These are phyloP conservation scores for Penicillium macrosclerotiorum DNA, from an alignment of 495 filamentous ascomycete species.

Conservation along the genomic window DNA sequence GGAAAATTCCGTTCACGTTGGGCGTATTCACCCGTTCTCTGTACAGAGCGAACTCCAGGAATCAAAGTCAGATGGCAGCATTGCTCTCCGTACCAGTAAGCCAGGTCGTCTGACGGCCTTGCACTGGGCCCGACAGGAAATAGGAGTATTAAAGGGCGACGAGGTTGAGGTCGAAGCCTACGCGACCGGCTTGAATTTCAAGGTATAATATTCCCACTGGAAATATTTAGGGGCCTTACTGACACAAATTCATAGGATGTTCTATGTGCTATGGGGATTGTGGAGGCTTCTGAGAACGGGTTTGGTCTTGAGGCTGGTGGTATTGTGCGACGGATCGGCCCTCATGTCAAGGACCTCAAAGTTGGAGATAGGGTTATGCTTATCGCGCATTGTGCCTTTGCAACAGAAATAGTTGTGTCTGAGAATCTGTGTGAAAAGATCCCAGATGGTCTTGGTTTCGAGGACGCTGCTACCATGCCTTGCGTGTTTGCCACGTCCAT, in stretches of 20 bases:
- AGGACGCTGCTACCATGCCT: conserved; percentile 45
- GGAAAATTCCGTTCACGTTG: conserved; percentile 21
- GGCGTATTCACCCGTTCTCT: conserved; percentile 20
- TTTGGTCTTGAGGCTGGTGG: conserved; percentile 45
- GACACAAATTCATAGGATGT: too few species aligned
- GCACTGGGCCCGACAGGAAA: conserved; percentile 43
- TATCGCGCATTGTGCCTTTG: conserved; percentile 31
- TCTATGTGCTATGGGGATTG: conserved; percentile 34
- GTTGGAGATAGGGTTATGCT: conserved; percentile 44
- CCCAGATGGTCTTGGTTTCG: conserved; percentile 31
- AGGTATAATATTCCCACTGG: conserved; percentile 12
- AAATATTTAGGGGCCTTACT: too few species aligned
- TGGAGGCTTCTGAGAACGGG: conserved; percentile 23
- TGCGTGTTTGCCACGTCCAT: conserved; percentile 38
- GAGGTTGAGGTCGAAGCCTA: conserved; percentile 32
- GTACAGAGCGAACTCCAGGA: conserved; percentile 10
- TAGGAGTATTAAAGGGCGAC: neutral
- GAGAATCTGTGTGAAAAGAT: conserved; percentile 27
- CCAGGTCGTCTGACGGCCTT: conserved; percentile 32
- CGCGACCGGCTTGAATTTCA: conserved; percentile 32
- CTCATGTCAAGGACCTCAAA: conserved; percentile 19
- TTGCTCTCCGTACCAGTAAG: conserved; percentile 9
- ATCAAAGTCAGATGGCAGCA: neutral
- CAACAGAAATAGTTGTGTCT: conserved; percentile 13
- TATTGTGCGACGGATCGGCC: conserved; percentile 31